phyloP scores from a whole-genome alignment of 257 asterid genomes.

The Forsythia suspensa region DNA sequence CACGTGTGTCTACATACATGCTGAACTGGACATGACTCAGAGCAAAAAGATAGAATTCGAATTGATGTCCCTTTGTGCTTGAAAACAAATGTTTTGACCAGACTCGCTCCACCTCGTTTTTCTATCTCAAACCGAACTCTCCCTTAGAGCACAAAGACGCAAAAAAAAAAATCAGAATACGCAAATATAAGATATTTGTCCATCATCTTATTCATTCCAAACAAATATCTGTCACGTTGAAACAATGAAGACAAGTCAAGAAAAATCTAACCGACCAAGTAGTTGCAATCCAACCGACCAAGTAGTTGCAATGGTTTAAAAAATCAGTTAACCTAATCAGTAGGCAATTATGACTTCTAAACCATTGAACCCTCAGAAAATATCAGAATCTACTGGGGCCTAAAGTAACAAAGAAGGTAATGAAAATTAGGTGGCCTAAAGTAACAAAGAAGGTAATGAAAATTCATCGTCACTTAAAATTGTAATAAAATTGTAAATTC shows the following conservation, averaged over 20 bases:
- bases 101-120: not conserved
- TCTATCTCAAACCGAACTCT: not conserved
- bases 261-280: not conserved
- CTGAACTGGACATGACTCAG: too few relatives aligned
- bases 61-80: not conserved
- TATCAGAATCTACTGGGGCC: not conserved
- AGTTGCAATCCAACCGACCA: too few relatives aligned
- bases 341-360: not conserved
- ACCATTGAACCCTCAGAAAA: not conserved
- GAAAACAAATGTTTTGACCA: not conserved
- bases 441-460: not conserved
- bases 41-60: not conserved
- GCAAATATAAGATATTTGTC: not conserved
- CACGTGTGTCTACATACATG: too few relatives aligned
- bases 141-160: not conserved
- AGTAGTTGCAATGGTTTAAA: too few relatives aligned
- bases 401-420: not conserved
- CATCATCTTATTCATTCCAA: not conserved
- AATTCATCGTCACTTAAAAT: too few relatives aligned
- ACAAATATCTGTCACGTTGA: not conserved
- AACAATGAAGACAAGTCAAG: not conserved
- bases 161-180: too few relatives aligned
- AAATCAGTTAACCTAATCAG: not conserved
- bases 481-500: too few relatives aligned
- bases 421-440: too few relatives aligned